Conservation (phyloP, 2,329 filamentous ascomycete genomes). For the Tolypocladium ophioglossoides region DNA sequence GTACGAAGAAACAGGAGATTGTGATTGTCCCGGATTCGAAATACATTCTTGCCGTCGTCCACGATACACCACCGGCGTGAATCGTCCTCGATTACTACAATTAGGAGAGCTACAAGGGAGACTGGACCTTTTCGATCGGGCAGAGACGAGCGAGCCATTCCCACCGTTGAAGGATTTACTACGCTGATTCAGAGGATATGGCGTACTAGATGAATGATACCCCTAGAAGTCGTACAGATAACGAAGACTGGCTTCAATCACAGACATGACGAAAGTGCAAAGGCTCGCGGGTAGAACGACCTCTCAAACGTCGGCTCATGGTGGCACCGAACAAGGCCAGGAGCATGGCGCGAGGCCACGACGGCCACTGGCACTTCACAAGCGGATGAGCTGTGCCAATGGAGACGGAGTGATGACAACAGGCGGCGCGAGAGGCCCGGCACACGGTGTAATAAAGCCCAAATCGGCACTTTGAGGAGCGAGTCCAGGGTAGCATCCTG, state of each 20-base stretch:
- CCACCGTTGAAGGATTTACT: neutral
- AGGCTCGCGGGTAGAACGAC: neutral
- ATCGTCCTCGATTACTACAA: neutral
- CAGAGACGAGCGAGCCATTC: neutral
- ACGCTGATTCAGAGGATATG: neutral
- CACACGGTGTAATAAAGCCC: neutral
- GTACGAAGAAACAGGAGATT: constrained; percentile 78
- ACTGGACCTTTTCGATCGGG: neutral
- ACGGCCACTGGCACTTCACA: neutral
- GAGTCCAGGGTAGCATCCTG: neutral
- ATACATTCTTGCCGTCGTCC: constrained; percentile 69
- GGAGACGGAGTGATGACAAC: neutral
- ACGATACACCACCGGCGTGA: constrained; percentile 66
- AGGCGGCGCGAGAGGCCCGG: neutral
- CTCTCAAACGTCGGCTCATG: neutral
- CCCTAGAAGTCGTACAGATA: neutral
- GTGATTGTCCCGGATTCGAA: constrained; percentile 74
- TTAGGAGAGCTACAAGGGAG: neutral
- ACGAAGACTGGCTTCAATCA: neutral
- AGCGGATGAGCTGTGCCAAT: neutral
- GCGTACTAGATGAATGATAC: neutral
- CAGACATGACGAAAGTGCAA: neutral
- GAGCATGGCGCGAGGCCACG: neutral
- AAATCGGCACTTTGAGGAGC: neutral
- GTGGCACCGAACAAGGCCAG: neutral